Evolutionary conservation across 2,329 filamentous ascomycete genomes (phyloP), one percentile per base, ranked within the genome.

Genomic region (Neobulgaria alba): DNA sequence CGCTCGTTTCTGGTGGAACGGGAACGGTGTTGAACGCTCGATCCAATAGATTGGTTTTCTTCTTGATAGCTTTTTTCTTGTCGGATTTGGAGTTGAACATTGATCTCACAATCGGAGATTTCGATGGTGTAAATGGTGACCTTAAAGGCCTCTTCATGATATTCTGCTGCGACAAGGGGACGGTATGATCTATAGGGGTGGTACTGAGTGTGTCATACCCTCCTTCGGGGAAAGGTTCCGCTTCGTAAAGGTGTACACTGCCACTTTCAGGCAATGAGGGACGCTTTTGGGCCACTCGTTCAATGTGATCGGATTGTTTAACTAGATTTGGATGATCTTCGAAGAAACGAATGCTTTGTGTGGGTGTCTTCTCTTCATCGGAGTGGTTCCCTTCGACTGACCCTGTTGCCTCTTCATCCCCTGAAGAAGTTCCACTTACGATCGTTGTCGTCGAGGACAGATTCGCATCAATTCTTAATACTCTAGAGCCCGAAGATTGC

Each of bases 271-370:
- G 63, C 56, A 73, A 73, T 19, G 71, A 68, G 42, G 68, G 62
- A 45, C 75, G 69, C 50, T 73, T 65, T 45, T 61, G 59, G 34
- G 72, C 68, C 46, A 75, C 61, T 46, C 67, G 60, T 38, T 67
- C 62, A 3, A 70, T 45, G 23, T 52, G 48, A 4, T 52, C 40
- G 12, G 36, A 44, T 2, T 46, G 21, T 14, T 40, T 31, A 14
- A 45, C 50, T 43, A 51, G 53, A 5, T 53, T 44, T 29, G 47
- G 36, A 34, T 46, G 23, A 10, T 35, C 33, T 36, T 49, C 20
- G 37, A 38, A 29, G 18, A 36, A 36, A 40, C 15, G 36, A 35
- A 34, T 47, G 48, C 56, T 59, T 55, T 53, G 57, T 43, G 43
- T 58, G 30, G 50, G 46, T 16, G 51, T 49, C 15, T 36, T 48